Evolutionary conservation across 108 stramenopile species (phyloP).

Genomic region (Skeletonema menzelii): DNA sequence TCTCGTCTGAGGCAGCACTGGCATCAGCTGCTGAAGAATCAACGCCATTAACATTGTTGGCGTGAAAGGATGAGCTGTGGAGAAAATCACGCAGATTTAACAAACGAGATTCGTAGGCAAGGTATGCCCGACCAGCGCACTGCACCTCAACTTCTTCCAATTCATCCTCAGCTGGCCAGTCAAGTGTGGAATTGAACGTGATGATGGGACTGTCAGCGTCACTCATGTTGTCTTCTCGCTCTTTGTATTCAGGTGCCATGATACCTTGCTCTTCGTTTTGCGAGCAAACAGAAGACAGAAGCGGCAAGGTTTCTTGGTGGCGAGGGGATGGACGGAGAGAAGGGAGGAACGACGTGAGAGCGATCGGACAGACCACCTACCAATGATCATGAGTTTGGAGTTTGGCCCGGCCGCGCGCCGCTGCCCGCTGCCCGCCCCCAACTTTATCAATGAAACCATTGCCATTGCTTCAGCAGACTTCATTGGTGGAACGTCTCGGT

Average conservation of each 20-base stretch:
- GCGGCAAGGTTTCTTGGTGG: no score
- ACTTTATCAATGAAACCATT: no score
- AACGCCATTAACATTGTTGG: background rate
- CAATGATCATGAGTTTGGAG: no score
- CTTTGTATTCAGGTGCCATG: conserved; percentile 5
- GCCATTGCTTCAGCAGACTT: no score
- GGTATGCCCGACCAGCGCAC: conserved; percentile 38
- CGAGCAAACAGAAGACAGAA: no score
- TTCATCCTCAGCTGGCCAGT: conserved; percentile 28
- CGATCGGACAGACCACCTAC: no score
- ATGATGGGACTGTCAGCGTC: conserved; percentile 10
- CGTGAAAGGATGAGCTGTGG: conserved; percentile 32
- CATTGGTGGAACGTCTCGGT: no score
- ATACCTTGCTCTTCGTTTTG: background rate
- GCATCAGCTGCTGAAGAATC: background rate
- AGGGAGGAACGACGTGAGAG: no score
- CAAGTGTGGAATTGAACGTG: conserved; percentile 35
- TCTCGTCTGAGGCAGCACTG: background rate
- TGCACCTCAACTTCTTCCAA: conserved; percentile 26
- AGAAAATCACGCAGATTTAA: conserved; percentile 32
- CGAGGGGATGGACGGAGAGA: no score
- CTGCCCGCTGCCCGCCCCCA: no score
- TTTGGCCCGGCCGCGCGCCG: no score
- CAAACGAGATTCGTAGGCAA: conserved; percentile 44
- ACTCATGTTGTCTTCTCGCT: background rate